These are phyloP conservation scores for Citrullus amarus DNA, from an alignment of 306 rosid species.

Conservation along the genomic window DNA sequence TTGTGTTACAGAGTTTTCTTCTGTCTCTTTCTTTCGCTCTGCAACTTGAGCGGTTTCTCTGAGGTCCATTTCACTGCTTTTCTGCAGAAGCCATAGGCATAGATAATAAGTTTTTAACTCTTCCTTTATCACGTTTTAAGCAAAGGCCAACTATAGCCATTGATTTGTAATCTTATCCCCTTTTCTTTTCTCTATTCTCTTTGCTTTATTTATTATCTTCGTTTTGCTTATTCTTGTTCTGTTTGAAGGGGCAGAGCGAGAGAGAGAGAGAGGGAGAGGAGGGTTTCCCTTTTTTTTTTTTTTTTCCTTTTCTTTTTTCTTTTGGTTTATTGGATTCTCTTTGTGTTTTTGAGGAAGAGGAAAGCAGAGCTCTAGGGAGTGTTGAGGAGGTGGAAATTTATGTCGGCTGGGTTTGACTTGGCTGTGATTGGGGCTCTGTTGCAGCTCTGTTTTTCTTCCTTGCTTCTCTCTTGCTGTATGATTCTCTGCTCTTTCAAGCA, in stretches of 20 bases:
- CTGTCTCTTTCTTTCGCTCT: neutral
- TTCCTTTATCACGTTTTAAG: neutral
- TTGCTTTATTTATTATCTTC: neutral
- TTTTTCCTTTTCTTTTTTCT: neutral
- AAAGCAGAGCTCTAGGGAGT: conserved; percentile 3
- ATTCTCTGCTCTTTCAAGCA: conserved; percentile 23
- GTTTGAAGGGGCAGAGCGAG: neutral
- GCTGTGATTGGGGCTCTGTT: conserved; percentile 48
- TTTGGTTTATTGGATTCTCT: neutral
- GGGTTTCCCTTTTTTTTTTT: neutral
- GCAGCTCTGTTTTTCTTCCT: conserved; percentile 33
- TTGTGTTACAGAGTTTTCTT: neutral
- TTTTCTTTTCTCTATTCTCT: neutral
- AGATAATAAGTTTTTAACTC: neutral
- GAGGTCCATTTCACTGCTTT: neutral
- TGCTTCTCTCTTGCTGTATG: conserved; percentile 15
- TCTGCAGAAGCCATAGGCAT: neutral
- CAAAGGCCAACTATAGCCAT: conserved; percentile 2
- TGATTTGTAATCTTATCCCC: conserved; percentile 3
- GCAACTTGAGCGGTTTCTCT: neutral
- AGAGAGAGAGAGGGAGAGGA: neutral
- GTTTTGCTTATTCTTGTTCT: neutral
- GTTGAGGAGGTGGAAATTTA: conserved; percentile 38
- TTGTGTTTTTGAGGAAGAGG: neutral
- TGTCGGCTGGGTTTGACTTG: conserved; percentile 73